phyloP scores from a whole-genome alignment of 2,329 filamentous ascomycete genomes.

The Periconia sp. region DNA sequence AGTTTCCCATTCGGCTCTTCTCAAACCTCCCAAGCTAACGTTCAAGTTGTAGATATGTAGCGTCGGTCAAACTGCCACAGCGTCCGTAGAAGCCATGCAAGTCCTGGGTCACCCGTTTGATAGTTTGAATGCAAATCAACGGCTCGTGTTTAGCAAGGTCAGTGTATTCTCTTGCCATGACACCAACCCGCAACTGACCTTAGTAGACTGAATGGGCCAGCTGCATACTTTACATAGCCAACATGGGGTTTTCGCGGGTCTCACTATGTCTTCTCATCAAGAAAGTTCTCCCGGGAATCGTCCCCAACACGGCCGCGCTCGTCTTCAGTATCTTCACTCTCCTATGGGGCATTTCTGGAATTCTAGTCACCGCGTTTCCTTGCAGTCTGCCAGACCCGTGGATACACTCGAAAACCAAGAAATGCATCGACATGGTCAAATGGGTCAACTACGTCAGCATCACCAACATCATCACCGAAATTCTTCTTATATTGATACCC shows the following conservation, averaged over 20 bases:
- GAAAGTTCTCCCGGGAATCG: slow-evolving; percentile 22
- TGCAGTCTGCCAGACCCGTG: slow-evolving; percentile 27
- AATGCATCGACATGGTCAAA: slow-evolving; percentile 22
- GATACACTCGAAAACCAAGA: slow-evolving; percentile 7
- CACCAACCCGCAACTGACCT: slow-evolving; percentile 6
- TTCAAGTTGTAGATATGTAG: slow-evolving; percentile 26
- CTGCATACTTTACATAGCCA: slow-evolving; percentile 31
- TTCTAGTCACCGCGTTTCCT: slow-evolving; percentile 27
- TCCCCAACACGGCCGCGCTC: slow-evolving; percentile 17
- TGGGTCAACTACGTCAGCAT: slow-evolving; percentile 33
- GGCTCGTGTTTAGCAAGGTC: slow-evolving; percentile 25
- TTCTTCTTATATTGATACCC: slow-evolving; percentile 28
- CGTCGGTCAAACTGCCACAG: slow-evolving; percentile 27
- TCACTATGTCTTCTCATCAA: slow-evolving; percentile 26
- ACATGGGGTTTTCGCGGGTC: slow-evolving; percentile 32
- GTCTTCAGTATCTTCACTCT: slow-evolving; percentile 21
- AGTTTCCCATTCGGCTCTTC: background rate
- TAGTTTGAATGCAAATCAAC: slow-evolving; percentile 9
- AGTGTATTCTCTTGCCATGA: background rate
- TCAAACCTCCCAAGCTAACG: slow-evolving; percentile 2
- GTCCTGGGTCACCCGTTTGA: slow-evolving; percentile 17
- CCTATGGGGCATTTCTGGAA: slow-evolving; percentile 26
- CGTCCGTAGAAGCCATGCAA: slow-evolving; percentile 26
- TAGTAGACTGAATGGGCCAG: slow-evolving; percentile 25
- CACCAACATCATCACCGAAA: slow-evolving; percentile 29